Conservation (phyloP, 2,329 filamentous ascomycete genomes). For the Ascochyta pisi region DNA sequence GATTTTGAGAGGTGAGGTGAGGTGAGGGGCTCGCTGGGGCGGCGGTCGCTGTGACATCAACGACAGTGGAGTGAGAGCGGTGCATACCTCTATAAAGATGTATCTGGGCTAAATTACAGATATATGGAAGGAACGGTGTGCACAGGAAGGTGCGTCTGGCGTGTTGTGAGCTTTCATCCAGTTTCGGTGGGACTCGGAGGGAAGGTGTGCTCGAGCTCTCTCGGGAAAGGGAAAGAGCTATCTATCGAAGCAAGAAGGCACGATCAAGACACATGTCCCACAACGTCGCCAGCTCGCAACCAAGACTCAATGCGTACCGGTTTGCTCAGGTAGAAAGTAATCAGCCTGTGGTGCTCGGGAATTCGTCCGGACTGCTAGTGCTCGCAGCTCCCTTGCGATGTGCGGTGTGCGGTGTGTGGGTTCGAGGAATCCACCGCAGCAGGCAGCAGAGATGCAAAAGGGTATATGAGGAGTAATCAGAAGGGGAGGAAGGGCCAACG, state of each 20-base stretch:
- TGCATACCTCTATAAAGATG: conserved; percentile 26
- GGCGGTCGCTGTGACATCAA: neutral
- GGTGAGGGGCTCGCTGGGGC: conserved; percentile 7
- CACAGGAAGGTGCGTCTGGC: conserved; percentile 30
- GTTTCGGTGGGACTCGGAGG: conserved; percentile 17
- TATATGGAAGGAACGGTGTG: conserved; percentile 28
- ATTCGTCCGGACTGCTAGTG: conserved; percentile 39
- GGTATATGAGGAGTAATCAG: conserved; percentile 20
- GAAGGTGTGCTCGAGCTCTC: conserved; percentile 16
- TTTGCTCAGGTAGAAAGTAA: conserved; percentile 44
- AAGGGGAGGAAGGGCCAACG: conserved; percentile 24
- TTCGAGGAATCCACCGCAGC: conserved; percentile 18
- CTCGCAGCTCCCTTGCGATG: conserved; percentile 45
- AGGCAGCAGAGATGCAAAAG: conserved; percentile 18
- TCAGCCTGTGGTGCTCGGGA: conserved; percentile 43
- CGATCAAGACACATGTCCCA: conserved; percentile 2
- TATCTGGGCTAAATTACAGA: conserved; percentile 13
- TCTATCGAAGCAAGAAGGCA: conserved; percentile 9
- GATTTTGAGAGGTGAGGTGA: conserved; percentile 10
- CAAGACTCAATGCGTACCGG: conserved; percentile 29
- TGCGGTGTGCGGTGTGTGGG: conserved; percentile 22
- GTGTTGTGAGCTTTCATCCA: conserved; percentile 24
- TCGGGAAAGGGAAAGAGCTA: conserved; percentile 9
- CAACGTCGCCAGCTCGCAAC: conserved; percentile 23
- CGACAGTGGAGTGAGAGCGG: conserved; percentile 4